Evolutionary conservation across 768 basidiomycete genomes (phyloP), one percentile per base, ranked within the genome.

Genomic region (Xerocomus brunneocitrinus): DNA sequence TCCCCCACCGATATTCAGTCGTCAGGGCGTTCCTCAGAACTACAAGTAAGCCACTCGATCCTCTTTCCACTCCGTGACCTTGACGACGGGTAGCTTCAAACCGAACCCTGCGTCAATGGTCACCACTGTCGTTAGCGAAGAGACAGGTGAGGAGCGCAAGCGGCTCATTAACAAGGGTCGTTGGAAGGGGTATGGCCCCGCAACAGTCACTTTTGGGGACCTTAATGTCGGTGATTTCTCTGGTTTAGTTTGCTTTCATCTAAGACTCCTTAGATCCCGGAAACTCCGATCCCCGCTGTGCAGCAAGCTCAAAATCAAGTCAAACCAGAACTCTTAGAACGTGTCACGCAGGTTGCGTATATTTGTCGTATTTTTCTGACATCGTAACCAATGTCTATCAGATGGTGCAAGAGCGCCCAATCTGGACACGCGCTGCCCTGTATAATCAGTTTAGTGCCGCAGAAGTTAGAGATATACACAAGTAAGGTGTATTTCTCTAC

Each of bases 371-470:
- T 27, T 16, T n/a, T 50, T 50, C 47, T 32, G 49, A 65, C 45
- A 59, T 49, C 36, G 14, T 28, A 13, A 36, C 44, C 53, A 19
- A 58, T 35, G n/a, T 48, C 47, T 30, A 19, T n/a, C 47, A 94
- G 90, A 68, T 84, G 22, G 86, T 98, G 53, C 71, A 73, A 44
- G 74, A 84, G 53, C 80, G 95, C 25, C 91, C 94, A 0, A 73
- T 95, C 8, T 98, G 95, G 94, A 90, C 91, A 1, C 80, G 94
- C n/a, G 76, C 79, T 57, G 88, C 90, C 1, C 73, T 98, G 7
- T 80, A 91, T 58, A 94, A 90, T 58, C 92, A 93, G 62, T 83
- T 97, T 53, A 73, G 79, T 7, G 70, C 79, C 1, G 67, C 76
- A 2, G 90, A 95, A 60, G 74, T 81, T 13, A 78, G 87, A 46